Base-by-base conservation (phyloP, 2,329 filamentous ascomycete species). In the Botrytis squamosa region DNA sequence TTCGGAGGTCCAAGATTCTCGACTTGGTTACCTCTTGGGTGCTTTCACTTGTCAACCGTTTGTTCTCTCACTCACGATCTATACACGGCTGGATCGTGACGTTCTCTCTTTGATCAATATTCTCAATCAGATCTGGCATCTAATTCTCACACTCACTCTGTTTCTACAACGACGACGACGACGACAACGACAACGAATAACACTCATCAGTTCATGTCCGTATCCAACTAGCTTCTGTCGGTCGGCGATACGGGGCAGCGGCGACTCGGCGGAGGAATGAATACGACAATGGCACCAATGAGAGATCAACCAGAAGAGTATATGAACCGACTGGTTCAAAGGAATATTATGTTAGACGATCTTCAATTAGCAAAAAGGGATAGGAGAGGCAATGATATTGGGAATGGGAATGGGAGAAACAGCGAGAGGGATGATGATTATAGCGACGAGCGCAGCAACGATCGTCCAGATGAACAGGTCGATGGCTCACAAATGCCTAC, bases 71-170 rank as follows among this genome's bases (percentile, higher is more conserved):
- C 67, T 77, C 77, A 71, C 72, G 62, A 76, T 80, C 76, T 78
- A 73, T 67, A 76, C 79, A 79, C 80, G 79, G 74, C 80, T 80
- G 80, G 80, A 72, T 81, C 80, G 80, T 81, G 79, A 75, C 52
- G 69, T 77, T 75, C 69, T 70, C 79, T 78, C 74, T 75, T 40
- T 59, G 20, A 44, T 70, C 49, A 38, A 57, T 29, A 73, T 65
- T 74, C 76, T 75, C 74, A 73, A 74, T 57, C 36, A 33, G 63
- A 69, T 72, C 63, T 68, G 70, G 71, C 38, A 72, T 72, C 71
- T 49, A 72, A 38, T 62, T 49, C 33, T 62, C 44, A 49, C 52
- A 14, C 44, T 59, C 38, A 60, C 57, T 72, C 57, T 68, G 59
- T 49, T 55, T 40, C 59, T 74, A 75, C 49, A 40, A 67, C 75